phyloP scores from a whole-genome alignment of 73 alveolate genomes.

The Uronychia setigera region DNA sequence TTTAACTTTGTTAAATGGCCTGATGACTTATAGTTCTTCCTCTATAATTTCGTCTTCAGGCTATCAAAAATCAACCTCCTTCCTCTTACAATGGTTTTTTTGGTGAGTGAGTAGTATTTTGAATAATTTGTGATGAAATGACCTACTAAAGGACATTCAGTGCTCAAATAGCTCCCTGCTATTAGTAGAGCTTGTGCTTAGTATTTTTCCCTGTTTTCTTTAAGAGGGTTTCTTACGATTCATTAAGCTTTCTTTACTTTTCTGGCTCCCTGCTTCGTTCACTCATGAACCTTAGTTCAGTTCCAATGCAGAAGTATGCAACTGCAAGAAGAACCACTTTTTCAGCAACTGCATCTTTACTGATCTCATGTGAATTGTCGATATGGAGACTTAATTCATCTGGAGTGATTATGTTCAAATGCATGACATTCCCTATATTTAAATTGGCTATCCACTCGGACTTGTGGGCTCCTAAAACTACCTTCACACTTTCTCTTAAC shows the following conservation, averaged over 20 bases:
- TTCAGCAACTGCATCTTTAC: constrained; percentile 74
- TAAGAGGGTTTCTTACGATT: not conserved
- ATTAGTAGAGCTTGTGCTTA: constrained; percentile 67
- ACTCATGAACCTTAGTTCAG: constrained; percentile 43
- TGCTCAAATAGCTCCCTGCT: constrained; percentile 49
- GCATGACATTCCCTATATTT: constrained; percentile 76
- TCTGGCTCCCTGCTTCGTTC: constrained; percentile 10
- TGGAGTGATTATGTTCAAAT: constrained; percentile 69
- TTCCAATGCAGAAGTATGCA: constrained; percentile 42
- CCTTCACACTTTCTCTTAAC: not conserved
- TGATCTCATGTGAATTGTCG: constrained; percentile 72
- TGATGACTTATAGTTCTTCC: not conserved
- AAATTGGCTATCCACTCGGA: constrained; percentile 72
- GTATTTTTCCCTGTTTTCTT: constrained; percentile 61
- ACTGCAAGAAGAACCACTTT: constrained; percentile 64
- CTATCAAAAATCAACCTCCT: constrained; percentile 1
- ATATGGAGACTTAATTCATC: constrained; percentile 71
- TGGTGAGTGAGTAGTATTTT: constrained; percentile 46
- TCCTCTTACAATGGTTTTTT: constrained; percentile 3
- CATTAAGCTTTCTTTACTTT: not conserved
- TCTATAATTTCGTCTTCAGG: not conserved
- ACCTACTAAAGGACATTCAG: constrained; percentile 68
- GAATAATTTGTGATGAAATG: constrained; percentile 58
- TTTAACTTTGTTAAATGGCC: not conserved
- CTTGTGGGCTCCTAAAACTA: not conserved